A percentile compares a stretch with the other conserved stretches of the same genome.
These are phyloP conservation scores for Neurospora sp. DNA, from an alignment of 495 filamentous ascomycete genomes.

Conservation along the genomic window DNA sequence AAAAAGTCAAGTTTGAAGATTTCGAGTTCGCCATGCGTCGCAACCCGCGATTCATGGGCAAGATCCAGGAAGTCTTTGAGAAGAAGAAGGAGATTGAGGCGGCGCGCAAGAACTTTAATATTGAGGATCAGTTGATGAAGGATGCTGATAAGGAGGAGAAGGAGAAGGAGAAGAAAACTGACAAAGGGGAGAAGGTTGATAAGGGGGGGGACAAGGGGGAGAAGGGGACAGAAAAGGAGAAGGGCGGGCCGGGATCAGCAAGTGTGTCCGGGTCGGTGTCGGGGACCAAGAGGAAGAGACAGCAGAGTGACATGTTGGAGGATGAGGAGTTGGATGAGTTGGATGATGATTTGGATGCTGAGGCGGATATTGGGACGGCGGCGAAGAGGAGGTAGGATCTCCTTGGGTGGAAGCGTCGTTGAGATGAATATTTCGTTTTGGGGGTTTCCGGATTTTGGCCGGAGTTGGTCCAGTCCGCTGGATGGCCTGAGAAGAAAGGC, in stretches of 20 bases:
- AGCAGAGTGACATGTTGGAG: slow-evolving; percentile 11
- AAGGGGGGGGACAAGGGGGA: not conserved
- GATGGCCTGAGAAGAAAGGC: not conserved
- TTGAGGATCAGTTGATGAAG: slow-evolving; percentile 33
- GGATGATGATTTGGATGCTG: slow-evolving; percentile 25
- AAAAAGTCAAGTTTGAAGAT: slow-evolving; percentile 97
- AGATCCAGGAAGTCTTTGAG: slow-evolving; percentile 76
- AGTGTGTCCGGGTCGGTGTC: not conserved
- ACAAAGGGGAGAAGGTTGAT: not conserved
- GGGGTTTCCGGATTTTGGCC: not conserved
- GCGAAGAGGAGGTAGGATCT: slow-evolving; percentile 9
- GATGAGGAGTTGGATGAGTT: slow-evolving; percentile 30
- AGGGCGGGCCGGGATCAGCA: not conserved
- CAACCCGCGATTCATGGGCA: slow-evolving; percentile 75
- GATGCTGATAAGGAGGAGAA: slow-evolving; percentile 33
- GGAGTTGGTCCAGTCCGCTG: not conserved
- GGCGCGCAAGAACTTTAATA: slow-evolving; percentile 55
- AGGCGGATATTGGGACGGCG: slow-evolving; percentile 16
- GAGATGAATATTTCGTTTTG: not conserved
- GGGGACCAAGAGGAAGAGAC: not conserved
- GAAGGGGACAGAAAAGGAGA: not conserved
- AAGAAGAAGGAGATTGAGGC: slow-evolving; percentile 72
- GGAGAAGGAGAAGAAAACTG: slow-evolving; percentile 8
- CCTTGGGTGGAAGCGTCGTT: not conserved
- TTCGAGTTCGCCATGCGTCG: slow-evolving; percentile 86